Percentiles rank a stretch among this genome's conserved stretches.
phyloP scores from a whole-genome alignment of 1,284 basidiomycete genomes.

The Baeospora myosura region DNA sequence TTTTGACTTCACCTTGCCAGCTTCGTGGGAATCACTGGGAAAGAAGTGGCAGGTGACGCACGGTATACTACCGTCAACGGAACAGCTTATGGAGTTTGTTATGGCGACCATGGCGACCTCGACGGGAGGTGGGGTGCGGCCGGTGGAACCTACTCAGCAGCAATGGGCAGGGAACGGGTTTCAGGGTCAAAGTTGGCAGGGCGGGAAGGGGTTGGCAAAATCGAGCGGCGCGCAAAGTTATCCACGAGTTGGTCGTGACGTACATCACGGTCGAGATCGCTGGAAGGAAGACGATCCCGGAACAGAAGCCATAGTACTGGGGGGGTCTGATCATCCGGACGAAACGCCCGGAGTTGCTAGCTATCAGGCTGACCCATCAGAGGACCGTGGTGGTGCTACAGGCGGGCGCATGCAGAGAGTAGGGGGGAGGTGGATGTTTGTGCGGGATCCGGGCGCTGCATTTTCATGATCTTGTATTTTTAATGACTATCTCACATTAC shows the following conservation, averaged over 20 bases:
- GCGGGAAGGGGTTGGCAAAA: too few species aligned
- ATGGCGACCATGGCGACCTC: constrained; percentile 33
- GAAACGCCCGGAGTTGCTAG: constrained; percentile 9
- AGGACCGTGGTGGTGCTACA: constrained; percentile 18
- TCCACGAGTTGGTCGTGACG: not conserved
- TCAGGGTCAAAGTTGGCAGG: constrained; percentile 19
- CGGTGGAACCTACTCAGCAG: too few species aligned
- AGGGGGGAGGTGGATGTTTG: constrained; percentile 68
- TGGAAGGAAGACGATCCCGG: constrained; percentile 5
- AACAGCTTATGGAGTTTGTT: constrained; percentile 67
- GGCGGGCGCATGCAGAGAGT: constrained; percentile 62
- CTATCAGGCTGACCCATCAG: constrained; percentile 5
- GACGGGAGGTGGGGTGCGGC: constrained; percentile 1
- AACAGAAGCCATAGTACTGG: constrained; percentile 47
- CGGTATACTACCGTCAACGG: constrained; percentile 58
- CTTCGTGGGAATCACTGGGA: constrained; percentile 70
- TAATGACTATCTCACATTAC: too few species aligned
- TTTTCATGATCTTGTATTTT: too few species aligned
- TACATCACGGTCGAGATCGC: not conserved
- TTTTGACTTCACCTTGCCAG: constrained; percentile 63
- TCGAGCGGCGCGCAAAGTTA: constrained; percentile 5
- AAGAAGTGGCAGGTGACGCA: constrained; percentile 64
- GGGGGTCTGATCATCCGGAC: constrained; percentile 25
- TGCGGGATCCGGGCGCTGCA: constrained; percentile 28
- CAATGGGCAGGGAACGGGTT: constrained; percentile 14